Conservation (phyloP, 768 basidiomycete species). For the Lactarius indigo region DNA sequence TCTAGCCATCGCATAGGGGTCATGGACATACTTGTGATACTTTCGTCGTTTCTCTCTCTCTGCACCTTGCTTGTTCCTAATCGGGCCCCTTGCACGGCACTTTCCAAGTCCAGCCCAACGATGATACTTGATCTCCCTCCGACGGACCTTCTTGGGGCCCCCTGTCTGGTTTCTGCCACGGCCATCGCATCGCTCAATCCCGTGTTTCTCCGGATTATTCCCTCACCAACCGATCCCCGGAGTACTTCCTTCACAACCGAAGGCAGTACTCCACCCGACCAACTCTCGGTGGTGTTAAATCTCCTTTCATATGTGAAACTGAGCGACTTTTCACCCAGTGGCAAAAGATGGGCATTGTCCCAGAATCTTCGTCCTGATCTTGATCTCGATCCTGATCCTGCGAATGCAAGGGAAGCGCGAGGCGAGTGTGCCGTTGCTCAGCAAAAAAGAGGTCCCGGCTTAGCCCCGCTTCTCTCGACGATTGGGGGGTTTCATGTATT, state of each 20-base stretch:
- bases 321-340: slow-evolving; percentile 4
- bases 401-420: slow-evolving; percentile 2
- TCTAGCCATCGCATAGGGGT: slow-evolving; percentile 1
- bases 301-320: not conserved
- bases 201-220: slow-evolving; percentile 1
- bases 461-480: slow-evolving; percentile 6
- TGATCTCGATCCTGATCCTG: slow-evolving; percentile 4
- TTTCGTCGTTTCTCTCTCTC: not conserved
- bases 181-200: slow-evolving; percentile 2
- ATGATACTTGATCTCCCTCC: not conserved
- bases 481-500: not conserved
- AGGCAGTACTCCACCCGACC: not conserved
- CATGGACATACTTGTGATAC: not conserved
- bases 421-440: slow-evolving; percentile 6
- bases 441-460: slow-evolving; percentile 1
- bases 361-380: slow-evolving; percentile 5
- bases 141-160: not conserved
- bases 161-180: slow-evolving; percentile 1
- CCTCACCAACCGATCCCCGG: slow-evolving; percentile 2
- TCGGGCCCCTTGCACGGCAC: not conserved
- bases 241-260: slow-evolving; percentile 9
- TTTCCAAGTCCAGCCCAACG: slow-evolving; percentile 9
- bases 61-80: not conserved
- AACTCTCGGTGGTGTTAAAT: slow-evolving; percentile 8
- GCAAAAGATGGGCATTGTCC: slow-evolving; percentile 14